Evolutionary conservation across 2,329 filamentous ascomycete genomes (phyloP).

Genomic region (Seiridium cupressi): DNA sequence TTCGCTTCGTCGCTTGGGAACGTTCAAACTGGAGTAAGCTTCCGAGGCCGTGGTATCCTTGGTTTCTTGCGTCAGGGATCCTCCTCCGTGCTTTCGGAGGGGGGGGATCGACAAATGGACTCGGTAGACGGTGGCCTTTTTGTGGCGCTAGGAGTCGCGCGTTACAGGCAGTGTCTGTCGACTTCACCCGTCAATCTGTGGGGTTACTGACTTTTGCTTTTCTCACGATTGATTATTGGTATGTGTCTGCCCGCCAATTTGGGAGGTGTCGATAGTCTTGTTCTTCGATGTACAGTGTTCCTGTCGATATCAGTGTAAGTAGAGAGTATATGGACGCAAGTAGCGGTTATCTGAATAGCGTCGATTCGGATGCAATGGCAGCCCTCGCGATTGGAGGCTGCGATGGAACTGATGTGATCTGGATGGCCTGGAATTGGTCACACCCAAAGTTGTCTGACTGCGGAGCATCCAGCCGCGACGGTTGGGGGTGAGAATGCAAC

Average conservation of each 20-base stretch:
- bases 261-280: neutral
- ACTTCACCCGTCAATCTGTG: neutral
- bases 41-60: neutral
- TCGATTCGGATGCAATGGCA: no score
- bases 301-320: neutral
- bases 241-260: neutral
- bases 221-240: neutral
- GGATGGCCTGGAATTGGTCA: no score
- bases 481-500: neutral
- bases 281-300: neutral
- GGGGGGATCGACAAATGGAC: neutral
- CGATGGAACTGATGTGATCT: no score
- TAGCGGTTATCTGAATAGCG: no score
- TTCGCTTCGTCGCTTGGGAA: neutral
- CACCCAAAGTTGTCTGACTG: neutral
- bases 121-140: neutral
- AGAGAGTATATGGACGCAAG: no score
- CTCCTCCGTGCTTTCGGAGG: slow-evolving; percentile 3
- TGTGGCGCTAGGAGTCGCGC: neutral
- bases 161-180: neutral
- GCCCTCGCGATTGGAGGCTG: no score
- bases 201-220: neutral
- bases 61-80: slow-evolving; percentile 1
- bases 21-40: neutral
- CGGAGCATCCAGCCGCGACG: neutral